Base-by-base conservation (phyloP, 2,329 filamentous ascomycete genomes). In the Aspergillus sp. region DNA sequence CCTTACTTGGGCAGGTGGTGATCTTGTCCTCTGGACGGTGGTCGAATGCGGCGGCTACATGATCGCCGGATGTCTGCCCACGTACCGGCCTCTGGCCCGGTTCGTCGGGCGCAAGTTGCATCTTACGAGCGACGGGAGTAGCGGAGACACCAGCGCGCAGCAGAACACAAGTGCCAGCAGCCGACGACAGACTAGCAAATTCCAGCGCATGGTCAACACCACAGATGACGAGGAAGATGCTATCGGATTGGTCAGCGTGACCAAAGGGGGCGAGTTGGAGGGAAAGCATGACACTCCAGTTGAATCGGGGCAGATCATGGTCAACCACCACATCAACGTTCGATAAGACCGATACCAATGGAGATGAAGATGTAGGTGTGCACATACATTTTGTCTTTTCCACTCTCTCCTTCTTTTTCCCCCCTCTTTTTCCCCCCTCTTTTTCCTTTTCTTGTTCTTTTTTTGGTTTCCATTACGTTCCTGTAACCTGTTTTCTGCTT, bases 1-100 rank as follows among this genome's bases (percentile, higher is more conserved):
- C 42, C 29, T 58, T 4, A 66, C 66, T 2, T 71, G 56, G 49
- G 50, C 58, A 18, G 61, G 59, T 2, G 57, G 60, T 0, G 57
- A 66, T 9, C 61, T 69, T 7, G 54, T 65, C 9, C 62, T 69
- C 20, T 72, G 67, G 67, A 66, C 64, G 2, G 49, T 67, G 2
- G 56, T 65, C 5, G 71, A 71, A 56, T 63, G 64, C 10, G 67
- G 67, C 3, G 60, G 66, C 7, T 72, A 72, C 54, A 61, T 71
- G 0, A 66, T 73, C 20, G 65, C 68, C 11, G 68, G 70, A 9
- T 71, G 68, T 55, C 59, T 73, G 10, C 55, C 67, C 3, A 62
- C 68, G 3, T 68, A 69, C 42, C 70, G 70, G 3, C 71, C 71
- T 1, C 59, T 73, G 32, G 26, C 26, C 3, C 46, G 31, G 45